Evolutionary conservation across 805 yeast species (phyloP), one percentile per base, ranked within the genome.

Genomic region (Pichia deserticola): DNA sequence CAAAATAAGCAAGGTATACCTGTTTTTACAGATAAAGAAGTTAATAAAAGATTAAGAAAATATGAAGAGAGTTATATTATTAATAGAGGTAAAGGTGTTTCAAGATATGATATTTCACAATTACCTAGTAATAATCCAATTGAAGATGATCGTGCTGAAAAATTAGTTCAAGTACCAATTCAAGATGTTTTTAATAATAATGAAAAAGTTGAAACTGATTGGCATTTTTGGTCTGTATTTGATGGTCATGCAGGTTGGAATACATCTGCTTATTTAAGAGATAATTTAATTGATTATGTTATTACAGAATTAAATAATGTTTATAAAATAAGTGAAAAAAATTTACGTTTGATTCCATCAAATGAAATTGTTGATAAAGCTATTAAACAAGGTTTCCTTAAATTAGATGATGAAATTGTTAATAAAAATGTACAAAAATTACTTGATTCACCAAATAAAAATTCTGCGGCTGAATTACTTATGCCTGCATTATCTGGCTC

Each of bases 221-320:
- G 97, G 86, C 85, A 86, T 77, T 89, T 93, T 62, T 93, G 95
- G 79, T 96, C 98, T 5, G 80, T 93, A 0, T 92, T 84, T 63
- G 99, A 93, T 66, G 99, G 99, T 11, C 99, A 93, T 67, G 89
- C 96, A 4, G 99, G 99, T 27, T 89, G 95, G 82, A 86, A 87
- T 55, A 93, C 99, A 1, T 81, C 92, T 50, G 78, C 86, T n/a
- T 87, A 83, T 63, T 75, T 93, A 53, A 76, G 95, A 53, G 93
- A 89, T 55, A 81, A 81, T 55, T 72, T 93, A 55, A 81, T 93
- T 32, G 79, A 80, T 49, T 78, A 76, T 57, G 93, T 93, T n/a
- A 78, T 89, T 9, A 72, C 75, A 33, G 95, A 89, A 59, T 72
- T 92, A 48, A 85, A 86, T 41, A 76, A 79, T 9, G 78, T 77